Conservation (phyloP, 139 green algal species). For the Tetradesmus lagerheimii region DNA sequence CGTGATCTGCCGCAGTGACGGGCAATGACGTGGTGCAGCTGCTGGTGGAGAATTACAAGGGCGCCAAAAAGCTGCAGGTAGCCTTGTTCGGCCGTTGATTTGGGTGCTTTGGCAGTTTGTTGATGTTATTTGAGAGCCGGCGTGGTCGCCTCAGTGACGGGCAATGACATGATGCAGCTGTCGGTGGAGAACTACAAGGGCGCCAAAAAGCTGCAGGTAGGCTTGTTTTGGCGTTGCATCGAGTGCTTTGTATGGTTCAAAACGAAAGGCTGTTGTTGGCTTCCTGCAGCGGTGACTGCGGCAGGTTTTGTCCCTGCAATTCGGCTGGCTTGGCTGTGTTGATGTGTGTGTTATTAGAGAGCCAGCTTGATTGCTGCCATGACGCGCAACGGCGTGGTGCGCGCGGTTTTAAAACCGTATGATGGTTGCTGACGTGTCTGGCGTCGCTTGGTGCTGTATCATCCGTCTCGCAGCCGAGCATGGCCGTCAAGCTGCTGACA, state of each 20-base stretch:
- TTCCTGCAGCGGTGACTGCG: too few species aligned
- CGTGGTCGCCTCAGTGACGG: not conserved
- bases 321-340: too few species aligned
- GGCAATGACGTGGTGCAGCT: conserved; percentile 4
- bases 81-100: not conserved
- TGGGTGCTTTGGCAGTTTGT: not conserved
- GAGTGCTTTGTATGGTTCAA: too few species aligned
- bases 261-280: too few species aligned
- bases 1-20: too few species aligned
- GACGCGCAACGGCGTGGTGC: too few species aligned
- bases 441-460: too few species aligned
- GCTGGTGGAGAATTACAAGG: conserved; percentile 20
- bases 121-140: not conserved
- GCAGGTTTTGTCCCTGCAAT: too few species aligned
- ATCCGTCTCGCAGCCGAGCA: not conserved
- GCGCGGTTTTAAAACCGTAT: too few species aligned
- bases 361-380: too few species aligned
- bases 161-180: conserved; percentile 14
- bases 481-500: conserved; percentile 25
- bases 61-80: conserved; percentile 19
- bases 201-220: conserved; percentile 16
- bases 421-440: not conserved
- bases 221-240: not conserved
- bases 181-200: conserved; percentile 32
- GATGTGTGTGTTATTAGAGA: too few species aligned